phyloP scores from a whole-genome alignment of 2,329 filamentous ascomycete species.

The Pezicula rhizophila region DNA sequence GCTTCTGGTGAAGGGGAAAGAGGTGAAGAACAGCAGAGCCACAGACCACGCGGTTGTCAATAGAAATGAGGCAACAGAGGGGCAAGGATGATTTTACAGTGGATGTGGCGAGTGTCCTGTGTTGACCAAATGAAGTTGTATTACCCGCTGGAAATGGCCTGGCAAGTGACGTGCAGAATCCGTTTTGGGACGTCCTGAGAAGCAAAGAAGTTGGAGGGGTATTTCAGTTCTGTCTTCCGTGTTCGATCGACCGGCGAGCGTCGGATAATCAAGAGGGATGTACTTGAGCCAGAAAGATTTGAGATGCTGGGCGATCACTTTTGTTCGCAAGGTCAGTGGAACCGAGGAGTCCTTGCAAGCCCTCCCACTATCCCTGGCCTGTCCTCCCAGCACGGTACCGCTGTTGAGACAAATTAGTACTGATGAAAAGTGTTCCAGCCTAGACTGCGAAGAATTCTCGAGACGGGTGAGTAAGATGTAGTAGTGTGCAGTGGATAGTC shows the following conservation, averaged over 20 bases:
- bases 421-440: constrained; percentile 10
- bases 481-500: constrained; percentile 6
- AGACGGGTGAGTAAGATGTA: constrained; percentile 11
- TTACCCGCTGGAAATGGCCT: constrained; percentile 19
- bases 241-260: constrained; percentile 23
- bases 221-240: constrained; percentile 22
- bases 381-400: constrained; percentile 16
- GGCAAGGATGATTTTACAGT: constrained; percentile 18
- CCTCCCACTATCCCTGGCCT: constrained; percentile 16
- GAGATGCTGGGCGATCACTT: constrained; percentile 23
- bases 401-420: constrained; percentile 16
- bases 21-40: constrained; percentile 11
- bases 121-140: constrained; percentile 26
- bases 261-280: constrained; percentile 19
- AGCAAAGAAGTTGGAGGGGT: constrained; percentile 17
- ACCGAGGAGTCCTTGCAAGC: constrained; percentile 23
- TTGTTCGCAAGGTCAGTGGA: constrained; percentile 23
- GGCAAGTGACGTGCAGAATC: constrained; percentile 22
- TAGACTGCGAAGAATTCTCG: constrained; percentile 16
- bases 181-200: constrained; percentile 18
- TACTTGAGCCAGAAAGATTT: constrained; percentile 20
- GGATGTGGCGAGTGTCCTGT: constrained; percentile 22
- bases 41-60: constrained; percentile 18
- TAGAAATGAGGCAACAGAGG: constrained; percentile 15
- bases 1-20: background rate